A percentile compares a stretch with the other conserved stretches of the same genome.
phyloP scores from a whole-genome alignment of 2,329 filamentous ascomycete species.

The Colletotrichum tropicicola region DNA sequence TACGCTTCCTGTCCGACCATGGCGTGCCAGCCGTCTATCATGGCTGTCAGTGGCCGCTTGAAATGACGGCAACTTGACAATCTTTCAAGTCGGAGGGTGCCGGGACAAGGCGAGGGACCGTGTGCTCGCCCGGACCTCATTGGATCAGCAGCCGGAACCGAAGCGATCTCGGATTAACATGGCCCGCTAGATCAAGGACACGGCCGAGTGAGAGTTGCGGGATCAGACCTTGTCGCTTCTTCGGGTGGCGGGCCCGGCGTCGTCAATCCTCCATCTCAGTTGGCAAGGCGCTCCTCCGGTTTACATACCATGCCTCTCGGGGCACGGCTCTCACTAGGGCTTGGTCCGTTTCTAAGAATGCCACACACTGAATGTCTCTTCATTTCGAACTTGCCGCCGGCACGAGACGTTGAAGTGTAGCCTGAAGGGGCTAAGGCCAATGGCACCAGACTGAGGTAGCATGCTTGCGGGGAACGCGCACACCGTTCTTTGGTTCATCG shows the following conservation, averaged over 20 bases:
- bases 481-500: constrained; percentile 15
- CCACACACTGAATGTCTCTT: too few species aligned
- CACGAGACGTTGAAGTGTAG: constrained; percentile 7
- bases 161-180: neutral
- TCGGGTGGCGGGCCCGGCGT: neutral
- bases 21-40: neutral
- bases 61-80: neutral
- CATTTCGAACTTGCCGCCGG: neutral
- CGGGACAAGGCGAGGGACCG: neutral
- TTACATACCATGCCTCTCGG: neutral
- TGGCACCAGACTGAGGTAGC: constrained; percentile 3
- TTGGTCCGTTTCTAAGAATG: neutral
- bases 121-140: neutral
- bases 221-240: constrained; percentile 1
- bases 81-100: neutral
- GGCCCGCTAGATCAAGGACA: neutral
- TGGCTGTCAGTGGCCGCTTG: neutral
- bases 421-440: neutral
- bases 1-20: neutral
- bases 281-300: neutral
- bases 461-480: constrained; percentile 13
- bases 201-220: neutral
- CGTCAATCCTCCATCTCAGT: neutral
- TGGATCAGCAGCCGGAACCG: neutral
- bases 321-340: neutral